phyloP scores from a whole-genome alignment of 2,329 filamentous ascomycete genomes.

The Penicillium sp. region DNA sequence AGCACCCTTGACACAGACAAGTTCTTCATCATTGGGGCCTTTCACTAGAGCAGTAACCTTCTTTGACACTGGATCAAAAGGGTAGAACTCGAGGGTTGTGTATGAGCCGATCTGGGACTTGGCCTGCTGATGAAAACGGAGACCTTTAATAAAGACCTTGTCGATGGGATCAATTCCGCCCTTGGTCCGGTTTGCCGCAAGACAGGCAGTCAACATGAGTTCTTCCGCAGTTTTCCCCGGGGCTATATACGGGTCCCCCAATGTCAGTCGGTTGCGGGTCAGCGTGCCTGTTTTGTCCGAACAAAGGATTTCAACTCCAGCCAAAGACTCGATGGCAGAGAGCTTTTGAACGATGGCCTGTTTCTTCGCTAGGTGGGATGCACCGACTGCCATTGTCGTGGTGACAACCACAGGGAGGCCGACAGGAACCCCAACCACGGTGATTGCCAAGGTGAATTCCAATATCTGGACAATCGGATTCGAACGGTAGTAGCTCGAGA shows the following conservation, averaged over 20 bases:
- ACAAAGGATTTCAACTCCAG: constrained; percentile 89
- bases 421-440: constrained; percentile 87
- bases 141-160: constrained; percentile 86
- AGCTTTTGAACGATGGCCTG: constrained; percentile 92
- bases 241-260: constrained; percentile 79
- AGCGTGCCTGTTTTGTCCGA: constrained; percentile 92
- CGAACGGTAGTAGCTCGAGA: constrained; percentile 82
- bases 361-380: constrained; percentile 86
- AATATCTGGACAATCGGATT: constrained; percentile 76
- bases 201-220: constrained; percentile 85
- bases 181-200: constrained; percentile 89
- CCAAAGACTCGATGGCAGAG: constrained; percentile 84
- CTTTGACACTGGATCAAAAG: constrained; percentile 90
- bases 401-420: constrained; percentile 91
- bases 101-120: constrained; percentile 78
- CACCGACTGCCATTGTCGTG: constrained; percentile 91
- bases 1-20: constrained; percentile 86
- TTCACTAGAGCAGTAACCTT: constrained; percentile 83
- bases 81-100: constrained; percentile 77
- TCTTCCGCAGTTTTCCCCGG: constrained; percentile 78
- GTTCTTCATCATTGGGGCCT: constrained; percentile 76
- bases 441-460: constrained; percentile 80
- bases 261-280: constrained; percentile 90
- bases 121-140: constrained; percentile 76
- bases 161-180: constrained; percentile 94